Evolutionary conservation across 371 early-diverging fungal genomes (phyloP), one percentile per base, ranked within the genome.

Genomic region (Zychaea mexicana): DNA sequence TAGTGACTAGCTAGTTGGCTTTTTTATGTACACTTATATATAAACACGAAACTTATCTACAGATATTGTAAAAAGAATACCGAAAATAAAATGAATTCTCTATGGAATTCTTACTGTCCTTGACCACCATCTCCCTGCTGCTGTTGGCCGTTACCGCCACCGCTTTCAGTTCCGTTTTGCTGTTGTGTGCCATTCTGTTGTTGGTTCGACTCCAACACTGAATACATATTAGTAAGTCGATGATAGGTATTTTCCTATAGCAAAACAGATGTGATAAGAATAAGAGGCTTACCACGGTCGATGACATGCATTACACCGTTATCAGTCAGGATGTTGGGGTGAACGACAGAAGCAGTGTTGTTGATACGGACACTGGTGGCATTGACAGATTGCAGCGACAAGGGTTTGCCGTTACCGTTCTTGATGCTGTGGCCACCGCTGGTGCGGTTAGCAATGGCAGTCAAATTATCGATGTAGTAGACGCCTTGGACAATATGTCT

Each of bases 261-360:
- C n/a, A n/a, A n/a, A n/a, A n/a, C n/a, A 45, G 12, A 58, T 15
- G 15, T 19, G 15, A 26, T 17, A 0, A 52, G 19, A 5, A 57
- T 38, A 36, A 12, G 31, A 60, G 13, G 10, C 61, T 27, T 70
- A 69, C 61, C 67, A 32, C 63, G 53, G 63, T 78, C 71, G 59
- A 84, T 80, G 15, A 80, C 30, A 59, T 84, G 82, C 52, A 84
- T 71, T 8, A 84, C 81, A 54, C 84, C 84, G 52, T 78, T 78
- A 60, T 79, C 67, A 33, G 69, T 68, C 32, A 84, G 49, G 19
- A 80, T 65, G 36, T 84, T 72, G 17, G 73, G 56, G 2, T 68
- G 32, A 15, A 73, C 73, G 38, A 84, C 60, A 1, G 46, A 66
- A 9, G 75, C 70, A 38, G 68, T 71, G 60, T 74, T 64, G 42